Evolutionary conservation across 2,329 filamentous ascomycete genomes (phyloP).

Genomic region (Phialemonium atrogriseum): DNA sequence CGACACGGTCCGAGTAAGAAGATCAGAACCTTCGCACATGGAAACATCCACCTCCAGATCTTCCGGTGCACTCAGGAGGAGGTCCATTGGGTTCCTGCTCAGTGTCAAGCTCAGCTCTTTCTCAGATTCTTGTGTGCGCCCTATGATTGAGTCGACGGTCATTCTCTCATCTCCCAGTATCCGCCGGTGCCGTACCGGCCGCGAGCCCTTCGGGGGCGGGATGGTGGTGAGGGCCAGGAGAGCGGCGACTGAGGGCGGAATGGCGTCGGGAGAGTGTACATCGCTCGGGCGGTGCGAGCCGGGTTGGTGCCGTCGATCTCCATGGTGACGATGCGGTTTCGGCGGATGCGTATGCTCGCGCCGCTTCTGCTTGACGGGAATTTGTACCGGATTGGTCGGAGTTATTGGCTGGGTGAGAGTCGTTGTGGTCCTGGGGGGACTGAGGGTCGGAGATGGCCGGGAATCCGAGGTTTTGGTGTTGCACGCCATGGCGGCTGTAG

Average conservation of each 20-base stretch:
- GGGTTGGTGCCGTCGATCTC: slow-evolving; percentile 24
- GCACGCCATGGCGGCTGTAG: slow-evolving; percentile 15
- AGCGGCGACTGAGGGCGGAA: slow-evolving; percentile 52
- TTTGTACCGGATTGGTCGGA: slow-evolving; percentile 46
- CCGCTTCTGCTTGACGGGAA: slow-evolving; percentile 35
- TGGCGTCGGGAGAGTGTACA: slow-evolving; percentile 41
- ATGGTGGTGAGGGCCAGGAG: slow-evolving; percentile 56
- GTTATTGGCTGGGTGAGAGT: slow-evolving; percentile 25
- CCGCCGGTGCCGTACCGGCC: slow-evolving; percentile 20
- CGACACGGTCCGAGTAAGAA: slow-evolving; percentile 44
- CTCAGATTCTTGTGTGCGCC: slow-evolving; percentile 44
- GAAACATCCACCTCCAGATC: slow-evolving; percentile 39
- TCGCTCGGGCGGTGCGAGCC: slow-evolving; percentile 26
- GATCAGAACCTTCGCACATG: slow-evolving; percentile 44
- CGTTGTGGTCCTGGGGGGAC: slow-evolving; percentile 19
- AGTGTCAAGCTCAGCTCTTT: slow-evolving; percentile 50
- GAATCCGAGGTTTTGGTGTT: slow-evolving; percentile 18
- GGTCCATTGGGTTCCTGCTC: slow-evolving; percentile 46
- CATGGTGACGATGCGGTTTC: slow-evolving; percentile 27
- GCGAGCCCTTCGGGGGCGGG: slow-evolving; percentile 35
- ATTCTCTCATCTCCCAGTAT: slow-evolving; percentile 26
- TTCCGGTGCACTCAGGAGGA: slow-evolving; percentile 53
- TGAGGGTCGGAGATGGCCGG: slow-evolving; percentile 12
- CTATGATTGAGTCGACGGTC: slow-evolving; percentile 49
- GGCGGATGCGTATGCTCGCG: slow-evolving; percentile 25